Evolutionary conservation across 1,284 basidiomycete species (phyloP).

Genomic region (Pseudozyma hubeiensis): DNA sequence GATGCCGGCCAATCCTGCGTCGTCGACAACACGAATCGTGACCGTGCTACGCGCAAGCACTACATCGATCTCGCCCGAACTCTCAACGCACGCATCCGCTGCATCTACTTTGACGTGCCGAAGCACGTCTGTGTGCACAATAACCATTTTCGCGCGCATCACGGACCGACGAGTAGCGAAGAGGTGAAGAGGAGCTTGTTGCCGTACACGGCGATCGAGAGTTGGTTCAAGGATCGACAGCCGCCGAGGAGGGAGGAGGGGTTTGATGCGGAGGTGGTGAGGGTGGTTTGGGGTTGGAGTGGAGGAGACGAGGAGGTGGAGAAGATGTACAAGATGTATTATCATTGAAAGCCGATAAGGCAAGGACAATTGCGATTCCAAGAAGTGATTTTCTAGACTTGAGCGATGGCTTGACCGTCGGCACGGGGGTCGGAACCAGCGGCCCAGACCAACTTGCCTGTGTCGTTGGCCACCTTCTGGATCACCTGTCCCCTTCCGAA

Average conservation of each 20-base stretch:
- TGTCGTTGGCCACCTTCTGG: constrained; percentile 22
- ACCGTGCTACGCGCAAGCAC: constrained; percentile 36
- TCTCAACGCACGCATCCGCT: constrained; percentile 24
- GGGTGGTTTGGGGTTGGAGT: constrained; percentile 33
- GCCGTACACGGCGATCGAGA: constrained; percentile 35
- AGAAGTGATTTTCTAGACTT: constrained; percentile 73
- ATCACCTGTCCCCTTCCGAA: constrained; percentile 84
- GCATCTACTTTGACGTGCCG: constrained; percentile 45
- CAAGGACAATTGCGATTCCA: neutral
- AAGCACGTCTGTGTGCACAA: constrained; percentile 41
- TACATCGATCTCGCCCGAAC: constrained; percentile 47
- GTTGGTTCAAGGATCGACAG: constrained; percentile 37
- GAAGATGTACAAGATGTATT: constrained; percentile 35
- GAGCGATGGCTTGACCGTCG: constrained; percentile 85
- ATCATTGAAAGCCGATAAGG: constrained; percentile 18
- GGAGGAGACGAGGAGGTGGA: constrained; percentile 22
- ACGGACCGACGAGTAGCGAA: constrained; percentile 5
- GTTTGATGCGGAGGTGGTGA: constrained; percentile 24
- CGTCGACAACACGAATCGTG: constrained; percentile 61
- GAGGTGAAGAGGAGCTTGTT: constrained; percentile 22
- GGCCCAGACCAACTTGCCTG: constrained; percentile 50
- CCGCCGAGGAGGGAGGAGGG: constrained; percentile 35
- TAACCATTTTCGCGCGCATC: constrained; percentile 42
- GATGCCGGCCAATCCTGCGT: constrained; percentile 67
- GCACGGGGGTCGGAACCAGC: constrained; percentile 48